Evolutionary conservation across 768 basidiomycete species (phyloP).

Genomic region (Cantharellus anzutake): DNA sequence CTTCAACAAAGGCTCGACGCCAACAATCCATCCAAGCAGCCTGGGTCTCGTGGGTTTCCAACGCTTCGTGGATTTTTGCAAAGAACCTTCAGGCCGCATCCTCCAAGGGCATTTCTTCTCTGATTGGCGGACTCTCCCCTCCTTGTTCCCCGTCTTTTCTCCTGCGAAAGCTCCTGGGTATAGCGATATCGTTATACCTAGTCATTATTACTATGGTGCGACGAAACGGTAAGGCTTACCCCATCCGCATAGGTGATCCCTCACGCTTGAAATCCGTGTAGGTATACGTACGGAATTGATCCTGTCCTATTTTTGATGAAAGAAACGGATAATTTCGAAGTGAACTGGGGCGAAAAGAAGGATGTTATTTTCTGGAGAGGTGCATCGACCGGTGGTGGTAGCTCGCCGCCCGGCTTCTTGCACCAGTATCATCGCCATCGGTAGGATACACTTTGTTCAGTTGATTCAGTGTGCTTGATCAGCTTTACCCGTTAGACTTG

Average conservation of each 20-base stretch:
- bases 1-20: conserved; percentile 11
- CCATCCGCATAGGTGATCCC: not conserved
- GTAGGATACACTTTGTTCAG: conserved; percentile 19
- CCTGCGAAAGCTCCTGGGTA: conserved; percentile 77
- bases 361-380: conserved; percentile 89
- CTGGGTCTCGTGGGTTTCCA: conserved; percentile 13
- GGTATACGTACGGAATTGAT: conserved; percentile 21
- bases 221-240: conserved; percentile 45
- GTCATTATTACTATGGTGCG: conserved; percentile 86
- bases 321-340: conserved; percentile 70
- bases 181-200: conserved; percentile 82
- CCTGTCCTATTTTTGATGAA: conserved; percentile 48
- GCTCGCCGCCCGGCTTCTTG: conserved; percentile 65
- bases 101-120: conserved; percentile 94
- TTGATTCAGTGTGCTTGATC: conserved; percentile 1
- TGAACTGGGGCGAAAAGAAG: conserved; percentile 74
- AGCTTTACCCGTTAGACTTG: conserved; percentile 26
- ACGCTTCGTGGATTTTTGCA: conserved; percentile 48
- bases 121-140: conserved; percentile 79
- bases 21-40: conserved; percentile 8
- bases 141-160: conserved; percentile 85
- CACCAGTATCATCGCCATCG: conserved; percentile 75
- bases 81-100: conserved; percentile 62
- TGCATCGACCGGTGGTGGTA: conserved; percentile 88
- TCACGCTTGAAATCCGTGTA: not conserved